phyloP scores from a whole-genome alignment of 1,139 yeast species.

The Casaregolazyma lundiana region DNA sequence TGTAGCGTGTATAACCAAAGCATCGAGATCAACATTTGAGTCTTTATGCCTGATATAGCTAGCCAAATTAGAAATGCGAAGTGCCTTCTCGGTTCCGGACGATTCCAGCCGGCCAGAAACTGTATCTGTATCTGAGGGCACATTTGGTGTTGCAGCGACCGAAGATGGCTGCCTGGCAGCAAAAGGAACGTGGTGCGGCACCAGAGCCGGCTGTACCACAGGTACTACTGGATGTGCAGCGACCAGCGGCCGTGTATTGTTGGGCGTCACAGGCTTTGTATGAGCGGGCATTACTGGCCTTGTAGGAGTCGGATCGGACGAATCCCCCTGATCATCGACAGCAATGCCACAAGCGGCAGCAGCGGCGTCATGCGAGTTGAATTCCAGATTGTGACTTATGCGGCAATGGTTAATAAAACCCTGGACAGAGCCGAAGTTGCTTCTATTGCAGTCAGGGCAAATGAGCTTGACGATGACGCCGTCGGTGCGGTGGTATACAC shows the following conservation, averaged over 20 bases:
- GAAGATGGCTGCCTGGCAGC: neutral
- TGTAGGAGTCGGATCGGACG: slow-evolving; percentile 39
- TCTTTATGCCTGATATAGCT: slow-evolving; percentile 16
- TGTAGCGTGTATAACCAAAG: slow-evolving; percentile 29
- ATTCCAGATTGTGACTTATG: slow-evolving; percentile 68
- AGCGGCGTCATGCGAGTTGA: slow-evolving; percentile 70
- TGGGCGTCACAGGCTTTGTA: neutral
- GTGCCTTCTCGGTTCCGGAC: neutral
- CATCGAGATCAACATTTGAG: slow-evolving; percentile 22
- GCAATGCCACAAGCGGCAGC: slow-evolving; percentile 65
- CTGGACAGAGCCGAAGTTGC: slow-evolving; percentile 72
- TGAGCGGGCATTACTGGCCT: neutral
- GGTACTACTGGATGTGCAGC: neutral
- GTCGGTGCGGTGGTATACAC: slow-evolving; percentile 67
- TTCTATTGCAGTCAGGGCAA: slow-evolving; percentile 63
- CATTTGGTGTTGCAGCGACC: neutral
- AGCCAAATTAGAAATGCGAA: slow-evolving; percentile 17
- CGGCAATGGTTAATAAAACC: slow-evolving; percentile 76
- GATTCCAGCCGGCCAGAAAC: neutral
- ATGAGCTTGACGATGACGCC: slow-evolving; percentile 64
- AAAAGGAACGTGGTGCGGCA: neutral
- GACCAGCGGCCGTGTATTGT: neutral
- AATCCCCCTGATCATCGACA: slow-evolving; percentile 48
- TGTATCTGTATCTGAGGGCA: neutral
- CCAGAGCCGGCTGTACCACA: neutral